phyloP scores from a whole-genome alignment of 2,329 filamentous ascomycete species.

The Pseudogymnoascus verrucosus region DNA sequence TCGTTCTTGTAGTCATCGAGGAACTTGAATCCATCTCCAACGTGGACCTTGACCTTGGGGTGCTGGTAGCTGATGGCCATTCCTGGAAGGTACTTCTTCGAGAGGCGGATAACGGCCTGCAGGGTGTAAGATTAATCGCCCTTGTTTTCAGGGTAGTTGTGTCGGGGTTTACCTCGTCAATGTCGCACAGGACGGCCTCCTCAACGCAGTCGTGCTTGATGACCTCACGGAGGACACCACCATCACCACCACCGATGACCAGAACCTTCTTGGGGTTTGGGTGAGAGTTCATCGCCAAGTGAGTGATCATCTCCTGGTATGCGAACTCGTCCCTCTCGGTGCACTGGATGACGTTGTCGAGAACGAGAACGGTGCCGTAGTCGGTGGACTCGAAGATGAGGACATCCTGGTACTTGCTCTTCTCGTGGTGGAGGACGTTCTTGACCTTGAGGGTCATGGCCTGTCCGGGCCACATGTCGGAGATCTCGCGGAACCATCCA shows the following conservation, averaged over 20 bases:
- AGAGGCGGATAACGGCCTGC: constrained; percentile 89
- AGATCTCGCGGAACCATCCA: constrained; percentile 99
- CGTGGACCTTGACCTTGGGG: constrained; percentile 84
- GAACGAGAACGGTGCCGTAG: constrained; percentile 90
- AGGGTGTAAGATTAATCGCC: not conserved
- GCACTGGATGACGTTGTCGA: constrained; percentile 98
- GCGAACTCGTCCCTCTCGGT: constrained; percentile 99
- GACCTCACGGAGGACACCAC: constrained; percentile 93
- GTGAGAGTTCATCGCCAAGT: constrained; percentile 97
- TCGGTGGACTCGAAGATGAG: constrained; percentile 97
- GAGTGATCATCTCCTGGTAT: constrained; percentile 99
- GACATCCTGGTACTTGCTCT: constrained; percentile 98
- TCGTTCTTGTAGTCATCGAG: constrained; percentile 91
- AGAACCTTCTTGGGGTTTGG: constrained; percentile 97
- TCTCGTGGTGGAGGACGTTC: constrained; percentile 97
- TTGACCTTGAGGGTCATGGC: constrained; percentile 98
- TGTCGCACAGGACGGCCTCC: constrained; percentile 94
- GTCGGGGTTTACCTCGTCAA: constrained; percentile 64
- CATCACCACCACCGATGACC: constrained; percentile 95
- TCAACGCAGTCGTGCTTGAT: constrained; percentile 98
- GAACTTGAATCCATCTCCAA: constrained; percentile 99
- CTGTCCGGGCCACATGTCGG: constrained; percentile 97
- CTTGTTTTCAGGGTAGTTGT: not conserved
- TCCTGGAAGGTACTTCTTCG: constrained; percentile 91
- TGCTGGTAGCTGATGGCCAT: constrained; percentile 93